Base-by-base conservation (phyloP, 2,329 filamentous ascomycete genomes). In the Trichoderma sp. region DNA sequence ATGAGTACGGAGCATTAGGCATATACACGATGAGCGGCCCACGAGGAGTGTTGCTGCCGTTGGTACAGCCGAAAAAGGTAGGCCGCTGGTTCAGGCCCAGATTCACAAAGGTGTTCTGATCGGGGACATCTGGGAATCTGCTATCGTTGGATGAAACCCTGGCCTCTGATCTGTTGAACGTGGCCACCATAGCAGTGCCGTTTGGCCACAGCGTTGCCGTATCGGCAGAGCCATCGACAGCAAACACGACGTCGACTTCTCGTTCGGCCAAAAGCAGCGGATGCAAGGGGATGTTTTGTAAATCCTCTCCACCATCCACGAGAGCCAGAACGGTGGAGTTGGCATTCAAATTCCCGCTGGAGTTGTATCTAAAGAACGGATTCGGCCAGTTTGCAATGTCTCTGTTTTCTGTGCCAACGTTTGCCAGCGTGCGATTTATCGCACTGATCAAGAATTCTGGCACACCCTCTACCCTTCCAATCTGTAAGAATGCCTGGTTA, bases 351-450 rank as follows among this genome's bases (percentile, higher is more conserved):
- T 92, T 92, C 2, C 85, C 86, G 7, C 81, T 80, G 28, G 88
- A 85, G 77, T 91, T 86, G 80, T 87, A 94, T 58, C 84, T 82
- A 76, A 85, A 90, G 83, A 96, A 97, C 0, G 93, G 93, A 80
- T 96, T 96, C 0, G 92, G 92, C 9, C 84, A 95, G 71, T 90
- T 86, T 0, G 93, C 92, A 74, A 96, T 93, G 72, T 95, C 93
- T 71, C 93, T 84, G 74, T 92, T 85, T 30, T 86, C 83, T 0
- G 86, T 70, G 39, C 89, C 90, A 21, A 97, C 74, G 3, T 80
- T 76, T 0, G 78, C 72, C 3, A 95, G 83, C 8, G 94, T 79
- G 24, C 81, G 75, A 3, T 80, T 78, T 15, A 93, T 76, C 24
- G 86, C 85, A 6, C 83, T 76, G 65, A 86, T 84, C 47, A 93